Base-by-base conservation (phyloP, 768 basidiomycete species). In the Tricholoma bakamatsutake region DNA sequence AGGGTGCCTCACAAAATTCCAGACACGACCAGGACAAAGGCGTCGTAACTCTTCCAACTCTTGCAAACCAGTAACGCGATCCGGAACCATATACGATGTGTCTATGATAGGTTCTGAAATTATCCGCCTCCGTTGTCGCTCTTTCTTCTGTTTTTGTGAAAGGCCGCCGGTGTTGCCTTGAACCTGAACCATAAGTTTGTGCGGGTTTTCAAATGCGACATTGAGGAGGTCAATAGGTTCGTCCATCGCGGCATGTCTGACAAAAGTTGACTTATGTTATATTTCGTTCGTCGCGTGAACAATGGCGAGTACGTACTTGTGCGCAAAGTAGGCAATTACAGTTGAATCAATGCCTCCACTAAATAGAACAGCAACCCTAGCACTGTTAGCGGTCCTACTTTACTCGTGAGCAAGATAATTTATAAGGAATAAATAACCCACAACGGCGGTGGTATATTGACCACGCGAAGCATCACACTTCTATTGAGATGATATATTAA, bases 271-370 rank as follows among this genome's bases (percentile, higher is more conserved):
- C 45, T 45, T 52, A 57, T 35, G 39, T 24, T 24, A 24, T 17
- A 40, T 52, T 24, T 55, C 2, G 13, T 51, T 18, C 43, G 31
- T 45, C 9, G 17, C 11, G 34, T 30, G 4, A 13, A 31, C 50
- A 39, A 13, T 45, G 46, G 13, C 11, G 34, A 13, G 35, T 27
- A 30, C 80, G 51, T 64, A 90, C 88, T 75, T 76, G 63, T 95
- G 81, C 1, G 93, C 89, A 5, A 99, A 75, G 64, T 81, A 87
- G 0, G 95, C 84, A 6, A 98, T 63, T 39, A 90, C 73, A 0
- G 95, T 87, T 10, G 87, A 98, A 67, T 99, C 97, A 43, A 99
- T 92, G 0, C 97, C 97, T 30, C 97, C 97, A 35, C 93, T 96
- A 69, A 98, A 99, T 8, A 99, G 78, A 8, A 99, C 78, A 2